A percentile compares a stretch with the other conserved stretches of the same genome.
phyloP scores from a whole-genome alignment of 2,329 filamentous ascomycete genomes.

The Acrodontium crateriforme region DNA sequence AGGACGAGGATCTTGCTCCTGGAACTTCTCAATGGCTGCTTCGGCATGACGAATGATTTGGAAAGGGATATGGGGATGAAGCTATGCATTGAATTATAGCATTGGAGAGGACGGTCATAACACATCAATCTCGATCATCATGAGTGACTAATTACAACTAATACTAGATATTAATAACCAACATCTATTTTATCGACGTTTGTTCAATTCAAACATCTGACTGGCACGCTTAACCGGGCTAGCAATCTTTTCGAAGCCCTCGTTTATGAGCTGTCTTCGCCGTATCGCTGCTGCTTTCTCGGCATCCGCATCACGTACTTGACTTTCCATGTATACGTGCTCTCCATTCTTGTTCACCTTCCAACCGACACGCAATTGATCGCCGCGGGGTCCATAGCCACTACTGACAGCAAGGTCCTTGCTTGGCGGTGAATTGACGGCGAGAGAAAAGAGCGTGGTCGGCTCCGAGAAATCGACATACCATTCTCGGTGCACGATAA shows the following conservation, averaged over 20 bases:
- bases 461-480: constrained; percentile 71
- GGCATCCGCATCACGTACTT: constrained; percentile 12
- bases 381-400: constrained; percentile 40
- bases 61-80: too few relatives aligned
- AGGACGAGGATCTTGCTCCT: too few relatives aligned
- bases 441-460: constrained; percentile 42
- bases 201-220: constrained; percentile 12
- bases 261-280: constrained; percentile 12
- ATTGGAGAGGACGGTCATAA: too few relatives aligned
- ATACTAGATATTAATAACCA: too few relatives aligned
- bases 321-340: constrained; percentile 40
- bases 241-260: constrained; percentile 21
- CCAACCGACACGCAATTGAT: constrained; percentile 35
- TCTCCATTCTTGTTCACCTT: constrained; percentile 25
- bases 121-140: too few relatives aligned
- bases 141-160: too few relatives aligned
- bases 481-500: constrained; percentile 44
- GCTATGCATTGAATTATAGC: too few relatives aligned
- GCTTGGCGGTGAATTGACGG: constrained; percentile 46
- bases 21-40: too few relatives aligned
- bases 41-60: too few relatives aligned
- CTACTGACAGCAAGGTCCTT: constrained; percentile 40
- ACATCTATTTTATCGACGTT: too few relatives aligned
- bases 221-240: constrained; percentile 22
- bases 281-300: constrained; percentile 10